These are phyloP conservation scores for Usnea hakonensis DNA, from an alignment of 495 filamentous ascomycete genomes.

Conservation along the genomic window DNA sequence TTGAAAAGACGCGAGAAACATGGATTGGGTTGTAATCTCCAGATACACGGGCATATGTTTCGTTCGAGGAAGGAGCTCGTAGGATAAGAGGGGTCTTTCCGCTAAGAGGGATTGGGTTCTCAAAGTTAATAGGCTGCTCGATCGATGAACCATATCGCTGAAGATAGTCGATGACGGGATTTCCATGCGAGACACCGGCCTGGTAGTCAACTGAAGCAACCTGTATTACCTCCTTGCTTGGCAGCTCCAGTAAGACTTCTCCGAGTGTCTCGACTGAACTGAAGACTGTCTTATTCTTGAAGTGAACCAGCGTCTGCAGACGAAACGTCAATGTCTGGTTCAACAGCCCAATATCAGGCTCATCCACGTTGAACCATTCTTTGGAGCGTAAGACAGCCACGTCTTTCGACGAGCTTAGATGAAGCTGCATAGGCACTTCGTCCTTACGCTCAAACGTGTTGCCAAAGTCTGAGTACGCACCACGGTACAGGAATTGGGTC, in stretches of 20 bases:
- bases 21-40: slow-evolving; percentile 99
- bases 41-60: slow-evolving; percentile 94
- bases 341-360: slow-evolving; percentile 71
- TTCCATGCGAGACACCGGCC: slow-evolving; percentile 81
- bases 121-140: slow-evolving; percentile 94
- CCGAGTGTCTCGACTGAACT: slow-evolving; percentile 88
- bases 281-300: slow-evolving; percentile 91
- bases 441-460: slow-evolving; percentile 98
- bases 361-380: slow-evolving; percentile 89
- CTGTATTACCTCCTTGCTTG: slow-evolving; percentile 96
- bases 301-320: slow-evolving; percentile 79
- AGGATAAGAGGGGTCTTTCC: slow-evolving; percentile 82
- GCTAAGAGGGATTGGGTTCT: slow-evolving; percentile 91
- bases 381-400: slow-evolving; percentile 90
- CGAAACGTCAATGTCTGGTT: slow-evolving; percentile 95
- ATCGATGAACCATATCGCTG: slow-evolving; percentile 85
- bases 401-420: slow-evolving; percentile 77
- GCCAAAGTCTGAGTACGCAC: slow-evolving; percentile 83
- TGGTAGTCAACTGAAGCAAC: slow-evolving; percentile 93
- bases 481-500: slow-evolving; percentile 94
- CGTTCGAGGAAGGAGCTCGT: slow-evolving; percentile 91
- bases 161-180: slow-evolving; percentile 94
- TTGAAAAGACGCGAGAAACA: slow-evolving; percentile 91
- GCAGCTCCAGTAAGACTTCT: slow-evolving; percentile 86
- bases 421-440: slow-evolving; percentile 91